These are phyloP conservation scores for Cyberlindnera suaveolens DNA, from an alignment of 805 yeast genomes.

Conservation along the genomic window DNA sequence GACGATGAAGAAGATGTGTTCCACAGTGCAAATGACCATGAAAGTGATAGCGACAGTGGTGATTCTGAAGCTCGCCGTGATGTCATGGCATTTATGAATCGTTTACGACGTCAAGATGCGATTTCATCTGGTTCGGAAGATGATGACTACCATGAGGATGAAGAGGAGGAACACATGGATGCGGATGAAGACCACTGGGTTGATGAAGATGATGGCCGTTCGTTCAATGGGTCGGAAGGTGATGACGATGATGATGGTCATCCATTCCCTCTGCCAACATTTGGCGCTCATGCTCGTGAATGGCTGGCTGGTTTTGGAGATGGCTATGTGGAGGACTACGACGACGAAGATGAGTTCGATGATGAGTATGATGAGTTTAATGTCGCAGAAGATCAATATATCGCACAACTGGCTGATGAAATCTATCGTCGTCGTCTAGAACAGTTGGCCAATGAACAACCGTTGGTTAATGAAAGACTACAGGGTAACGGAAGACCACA, in stretches of 20 bases:
- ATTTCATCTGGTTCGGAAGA: not conserved
- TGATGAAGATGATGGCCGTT: not conserved
- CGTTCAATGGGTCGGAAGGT: not conserved
- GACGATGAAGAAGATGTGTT: constrained; percentile 2
- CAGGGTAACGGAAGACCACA: too few relatives aligned
- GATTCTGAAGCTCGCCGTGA: not conserved
- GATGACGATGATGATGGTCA: not conserved
- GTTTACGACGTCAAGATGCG: too few relatives aligned
- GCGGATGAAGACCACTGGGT: not conserved
- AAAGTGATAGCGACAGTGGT: not conserved
- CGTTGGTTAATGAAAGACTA: too few relatives aligned
- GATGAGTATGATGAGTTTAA: not conserved
- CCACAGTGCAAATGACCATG: not conserved
- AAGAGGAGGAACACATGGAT: not conserved
- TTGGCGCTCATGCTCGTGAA: too few relatives aligned
- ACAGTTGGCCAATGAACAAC: too few relatives aligned
- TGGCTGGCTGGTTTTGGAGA: too few relatives aligned
- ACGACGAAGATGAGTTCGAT: not conserved
- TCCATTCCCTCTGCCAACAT: not conserved
- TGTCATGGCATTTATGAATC: too few relatives aligned
- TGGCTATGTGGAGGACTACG: too few relatives aligned
- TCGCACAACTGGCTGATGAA: too few relatives aligned
- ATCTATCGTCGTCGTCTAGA: too few relatives aligned
- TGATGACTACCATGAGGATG: not conserved
- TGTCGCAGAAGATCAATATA: not conserved